These are phyloP conservation scores for Lunularia cruciata DNA, from an alignment of 225 moss, liverwort and hornwort species.

Conservation along the genomic window DNA sequence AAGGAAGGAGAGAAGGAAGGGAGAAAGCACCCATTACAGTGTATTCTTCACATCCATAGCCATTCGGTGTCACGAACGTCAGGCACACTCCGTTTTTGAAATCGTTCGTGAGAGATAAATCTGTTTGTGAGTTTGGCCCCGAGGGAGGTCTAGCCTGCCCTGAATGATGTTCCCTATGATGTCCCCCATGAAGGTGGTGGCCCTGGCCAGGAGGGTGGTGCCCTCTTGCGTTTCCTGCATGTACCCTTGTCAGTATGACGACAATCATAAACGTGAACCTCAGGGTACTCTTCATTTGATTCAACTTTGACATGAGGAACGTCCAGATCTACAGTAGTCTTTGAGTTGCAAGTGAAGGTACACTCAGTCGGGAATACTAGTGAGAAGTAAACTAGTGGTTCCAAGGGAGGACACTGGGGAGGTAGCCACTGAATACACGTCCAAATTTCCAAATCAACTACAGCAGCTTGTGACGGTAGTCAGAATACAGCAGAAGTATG, in stretches of 20 bases:
- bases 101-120: background rate
- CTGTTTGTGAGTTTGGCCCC: background rate
- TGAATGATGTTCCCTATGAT: background rate
- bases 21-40: background rate
- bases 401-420: no score
- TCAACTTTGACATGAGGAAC: no score
- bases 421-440: no score
- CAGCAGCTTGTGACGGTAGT: no score
- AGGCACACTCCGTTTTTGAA: background rate
- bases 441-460: no score
- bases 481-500: no score
- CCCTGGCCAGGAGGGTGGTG: no score
- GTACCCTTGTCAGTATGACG: background rate
- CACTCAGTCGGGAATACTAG: no score
- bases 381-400: no score
- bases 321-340: no score
- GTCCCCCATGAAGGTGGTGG: background rate
- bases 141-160: background rate
- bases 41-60: slow-evolving; percentile 8
- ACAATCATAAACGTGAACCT: background rate
- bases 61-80: background rate
- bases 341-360: no score
- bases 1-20: background rate
- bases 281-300: no score
- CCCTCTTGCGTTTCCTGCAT: background rate